These are phyloP conservation scores for Telfairia occidentalis DNA, from an alignment of 331 rosid species.

Conservation along the genomic window DNA sequence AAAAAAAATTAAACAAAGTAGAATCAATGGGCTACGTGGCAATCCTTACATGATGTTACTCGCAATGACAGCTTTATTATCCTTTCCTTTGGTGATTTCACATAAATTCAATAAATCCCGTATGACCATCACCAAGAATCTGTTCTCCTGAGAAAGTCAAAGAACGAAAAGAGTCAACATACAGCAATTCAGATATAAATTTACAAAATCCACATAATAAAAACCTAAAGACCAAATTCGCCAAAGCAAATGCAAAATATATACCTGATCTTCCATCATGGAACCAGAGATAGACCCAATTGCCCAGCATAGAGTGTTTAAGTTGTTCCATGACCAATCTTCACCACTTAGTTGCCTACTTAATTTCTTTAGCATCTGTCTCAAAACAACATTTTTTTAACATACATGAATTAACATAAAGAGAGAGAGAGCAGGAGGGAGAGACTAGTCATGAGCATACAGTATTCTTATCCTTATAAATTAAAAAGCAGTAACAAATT, in stretches of 20 bases:
- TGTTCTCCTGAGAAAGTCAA: conserved; percentile 63
- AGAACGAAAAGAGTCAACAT: conserved; percentile 17
- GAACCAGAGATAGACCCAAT: conserved; percentile 99
- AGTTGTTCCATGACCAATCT: conserved; percentile 99
- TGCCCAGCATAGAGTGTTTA: conserved; percentile 97
- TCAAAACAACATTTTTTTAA: neutral
- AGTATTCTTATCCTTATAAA: neutral
- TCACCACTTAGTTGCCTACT: conserved; percentile 91
- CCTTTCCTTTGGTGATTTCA: conserved; percentile 94
- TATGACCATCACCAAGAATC: conserved; percentile 98
- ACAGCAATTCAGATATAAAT: neutral
- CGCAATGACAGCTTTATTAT: conserved; percentile 96
- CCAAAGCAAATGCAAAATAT: conserved; percentile 11
- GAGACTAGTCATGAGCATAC: neutral
- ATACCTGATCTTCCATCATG: conserved; percentile 95
- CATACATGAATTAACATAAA: neutral
- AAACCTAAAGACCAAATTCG: neutral
- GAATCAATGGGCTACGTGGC: neutral
- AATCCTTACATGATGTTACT: conserved; percentile 83
- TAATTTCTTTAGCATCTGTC: conserved; percentile 86
- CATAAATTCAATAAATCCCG: conserved; percentile 89
- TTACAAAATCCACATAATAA: neutral
- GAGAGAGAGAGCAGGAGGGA: neutral
- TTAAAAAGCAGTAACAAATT: neutral
- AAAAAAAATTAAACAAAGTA: neutral